Evolutionary conservation across 345 rosid species (phyloP).

Genomic region (Linum usitatissimum): DNA sequence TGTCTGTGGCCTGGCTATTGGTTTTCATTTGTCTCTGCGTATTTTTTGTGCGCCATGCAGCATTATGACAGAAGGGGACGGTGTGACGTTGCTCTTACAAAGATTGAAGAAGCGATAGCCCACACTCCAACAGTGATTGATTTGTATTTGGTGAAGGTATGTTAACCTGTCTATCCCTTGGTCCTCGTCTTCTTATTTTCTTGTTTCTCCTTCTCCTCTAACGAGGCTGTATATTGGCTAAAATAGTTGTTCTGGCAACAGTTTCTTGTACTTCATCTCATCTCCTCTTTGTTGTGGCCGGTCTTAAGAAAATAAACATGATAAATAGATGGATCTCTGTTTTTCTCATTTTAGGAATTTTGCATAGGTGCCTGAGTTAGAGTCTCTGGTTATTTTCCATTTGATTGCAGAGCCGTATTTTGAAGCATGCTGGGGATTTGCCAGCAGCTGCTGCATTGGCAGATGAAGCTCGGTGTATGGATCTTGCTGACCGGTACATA

Average conservation of each 20-base stretch:
- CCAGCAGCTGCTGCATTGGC: slow-evolving; percentile 87
- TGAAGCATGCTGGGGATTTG: slow-evolving; percentile 98
- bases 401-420: slow-evolving; percentile 68
- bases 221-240: neutral
- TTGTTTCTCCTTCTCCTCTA: neutral
- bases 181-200: neutral
- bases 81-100: slow-evolving; percentile 60
- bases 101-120: slow-evolving; percentile 80
- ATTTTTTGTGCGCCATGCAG: slow-evolving; percentile 33
- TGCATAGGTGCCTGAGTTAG: neutral
- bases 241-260: neutral
- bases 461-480: slow-evolving; percentile 99
- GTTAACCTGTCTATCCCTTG: neutral
- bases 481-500: slow-evolving; percentile 87
- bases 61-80: slow-evolving; percentile 93
- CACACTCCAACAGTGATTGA: slow-evolving; percentile 99
- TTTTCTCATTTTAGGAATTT: too few relatives aligned
- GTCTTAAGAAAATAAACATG: neutral
- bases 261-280: neutral
- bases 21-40: neutral
- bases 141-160: slow-evolving; percentile 86
- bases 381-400: neutral
- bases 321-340: neutral
- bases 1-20: slow-evolving; percentile 6
- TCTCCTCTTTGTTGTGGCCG: neutral